These are phyloP conservation scores for Pterocarpus macrocarpus DNA, from an alignment of 306 rosid genomes.

Conservation along the genomic window DNA sequence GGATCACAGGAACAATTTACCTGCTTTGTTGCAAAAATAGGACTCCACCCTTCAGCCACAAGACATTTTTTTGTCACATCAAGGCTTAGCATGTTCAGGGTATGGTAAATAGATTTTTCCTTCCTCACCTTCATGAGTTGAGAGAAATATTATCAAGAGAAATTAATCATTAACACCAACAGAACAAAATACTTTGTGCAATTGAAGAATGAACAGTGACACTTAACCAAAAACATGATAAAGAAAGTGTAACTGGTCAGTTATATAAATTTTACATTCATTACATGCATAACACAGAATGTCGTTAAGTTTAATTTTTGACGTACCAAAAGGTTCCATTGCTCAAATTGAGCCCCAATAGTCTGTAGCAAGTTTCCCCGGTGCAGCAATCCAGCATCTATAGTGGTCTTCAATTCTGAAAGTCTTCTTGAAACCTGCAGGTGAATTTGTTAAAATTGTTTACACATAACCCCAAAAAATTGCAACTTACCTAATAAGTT, in stretches of 20 bases:
- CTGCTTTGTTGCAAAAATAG: constrained; percentile 86
- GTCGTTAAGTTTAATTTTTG: constrained; percentile 14
- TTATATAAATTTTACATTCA: not conserved
- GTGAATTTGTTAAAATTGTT: constrained; percentile 33
- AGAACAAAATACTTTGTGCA: constrained; percentile 24
- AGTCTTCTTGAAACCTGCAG: constrained; percentile 82
- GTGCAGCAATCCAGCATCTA: constrained; percentile 81
- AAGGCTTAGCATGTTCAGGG: constrained; percentile 93
- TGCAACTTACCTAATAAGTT: constrained; percentile 1
- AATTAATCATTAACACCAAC: constrained; percentile 46
- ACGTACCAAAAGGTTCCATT: constrained; percentile 85
- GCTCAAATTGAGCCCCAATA: constrained; percentile 79
- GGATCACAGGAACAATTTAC: constrained; percentile 49
- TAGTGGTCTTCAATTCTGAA: constrained; percentile 81
- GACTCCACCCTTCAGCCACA: constrained; percentile 99
- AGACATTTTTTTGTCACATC: constrained; percentile 97
- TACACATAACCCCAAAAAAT: constrained; percentile 16
- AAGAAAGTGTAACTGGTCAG: not conserved
- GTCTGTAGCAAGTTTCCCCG: constrained; percentile 73
- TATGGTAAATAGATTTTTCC: constrained; percentile 92
- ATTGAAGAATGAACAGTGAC: constrained; percentile 24
- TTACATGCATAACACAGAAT: constrained; percentile 22
- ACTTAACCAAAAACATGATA: constrained; percentile 11
- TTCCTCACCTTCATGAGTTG: constrained; percentile 78
- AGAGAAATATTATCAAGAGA: constrained; percentile 47